phyloP scores from a whole-genome alignment of 345 rosid genomes.

The Citrus reticulata region DNA sequence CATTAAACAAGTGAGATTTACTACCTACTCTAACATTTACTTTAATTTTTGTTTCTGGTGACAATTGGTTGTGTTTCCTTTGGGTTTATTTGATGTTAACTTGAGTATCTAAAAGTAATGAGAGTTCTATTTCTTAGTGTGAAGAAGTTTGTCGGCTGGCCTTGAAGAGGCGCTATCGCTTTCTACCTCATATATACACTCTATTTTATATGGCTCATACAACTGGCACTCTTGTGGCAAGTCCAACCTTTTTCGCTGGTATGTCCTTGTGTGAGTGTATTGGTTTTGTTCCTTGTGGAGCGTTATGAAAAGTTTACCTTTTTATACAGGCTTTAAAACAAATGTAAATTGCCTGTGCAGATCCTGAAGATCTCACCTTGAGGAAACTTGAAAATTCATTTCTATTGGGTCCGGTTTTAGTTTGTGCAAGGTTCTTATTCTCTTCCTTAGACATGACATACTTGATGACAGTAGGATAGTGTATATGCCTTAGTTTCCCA shows the following conservation, averaged over 20 bases:
- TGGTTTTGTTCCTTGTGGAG: conserved; percentile 7
- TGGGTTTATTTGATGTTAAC: not conserved
- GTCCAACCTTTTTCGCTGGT: conserved; percentile 86
- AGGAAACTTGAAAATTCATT: conserved; percentile 74
- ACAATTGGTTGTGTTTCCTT: not conserved
- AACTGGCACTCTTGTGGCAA: conserved; percentile 69
- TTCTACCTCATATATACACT: conserved; percentile 81
- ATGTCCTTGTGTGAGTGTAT: conserved; percentile 18
- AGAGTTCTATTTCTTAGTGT: conserved; percentile 44
- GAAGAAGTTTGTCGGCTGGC: conserved; percentile 93
- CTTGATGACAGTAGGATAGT: conserved; percentile 3
- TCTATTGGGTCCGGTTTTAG: conserved; percentile 76
- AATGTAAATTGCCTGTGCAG: conserved; percentile 35
- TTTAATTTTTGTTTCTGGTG: not conserved
- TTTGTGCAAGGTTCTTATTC: conserved; percentile 61
- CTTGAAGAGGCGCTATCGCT: conserved; percentile 80
- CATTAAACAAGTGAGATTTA: not conserved
- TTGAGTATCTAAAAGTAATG: conserved; percentile 1
- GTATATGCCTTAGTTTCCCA: not conserved
- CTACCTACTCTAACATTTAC: not conserved
- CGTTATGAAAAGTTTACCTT: not conserved
- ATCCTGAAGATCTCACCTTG: conserved; percentile 64
- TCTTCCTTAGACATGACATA: conserved; percentile 7
- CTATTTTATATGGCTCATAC: conserved; percentile 82
- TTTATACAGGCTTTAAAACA: not conserved